Percentiles rank a stretch among this genome's conserved stretches.
These are phyloP conservation scores for Solanum peruvianum DNA, from an alignment of 257 asterid species.

Conservation along the genomic window DNA sequence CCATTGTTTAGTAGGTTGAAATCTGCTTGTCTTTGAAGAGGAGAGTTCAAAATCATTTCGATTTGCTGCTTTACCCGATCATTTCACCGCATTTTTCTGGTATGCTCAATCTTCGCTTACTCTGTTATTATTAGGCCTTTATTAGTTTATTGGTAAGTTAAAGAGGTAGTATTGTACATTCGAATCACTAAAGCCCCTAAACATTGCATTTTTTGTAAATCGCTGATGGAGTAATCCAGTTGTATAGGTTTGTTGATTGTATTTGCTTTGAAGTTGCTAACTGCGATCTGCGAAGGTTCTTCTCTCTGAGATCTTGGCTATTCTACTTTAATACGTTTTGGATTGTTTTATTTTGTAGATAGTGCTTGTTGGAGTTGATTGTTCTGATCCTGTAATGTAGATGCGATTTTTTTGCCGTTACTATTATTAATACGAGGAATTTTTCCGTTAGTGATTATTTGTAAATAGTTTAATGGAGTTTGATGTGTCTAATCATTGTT, in stretches of 20 bases:
- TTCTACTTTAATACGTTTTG: neutral
- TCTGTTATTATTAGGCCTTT: neutral
- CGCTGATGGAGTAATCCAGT: neutral
- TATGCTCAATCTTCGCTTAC: slow-evolving; percentile 8
- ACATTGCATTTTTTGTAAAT: neutral
- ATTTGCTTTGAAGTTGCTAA: neutral
- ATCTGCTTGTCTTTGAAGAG: neutral
- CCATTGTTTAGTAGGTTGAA: neutral
- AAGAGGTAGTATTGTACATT: neutral
- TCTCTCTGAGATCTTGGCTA: neutral
- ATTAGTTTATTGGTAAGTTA: neutral
- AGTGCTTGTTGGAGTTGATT: neutral
- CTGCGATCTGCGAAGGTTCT: neutral
- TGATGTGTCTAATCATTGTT: neutral
- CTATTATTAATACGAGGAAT: neutral
- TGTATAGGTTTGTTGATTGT: neutral
- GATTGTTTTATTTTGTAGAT: neutral
- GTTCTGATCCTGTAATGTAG: neutral
- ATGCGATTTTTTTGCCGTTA: neutral
- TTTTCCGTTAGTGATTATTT: neutral
- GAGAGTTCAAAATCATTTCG: neutral
- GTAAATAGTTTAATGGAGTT: neutral
- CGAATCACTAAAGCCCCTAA: neutral
- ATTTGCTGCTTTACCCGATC: neutral
- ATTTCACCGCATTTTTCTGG: neutral